These are phyloP conservation scores for Dioscorea dumetorum DNA, from an alignment of 106 monocot species.

Conservation along the genomic window DNA sequence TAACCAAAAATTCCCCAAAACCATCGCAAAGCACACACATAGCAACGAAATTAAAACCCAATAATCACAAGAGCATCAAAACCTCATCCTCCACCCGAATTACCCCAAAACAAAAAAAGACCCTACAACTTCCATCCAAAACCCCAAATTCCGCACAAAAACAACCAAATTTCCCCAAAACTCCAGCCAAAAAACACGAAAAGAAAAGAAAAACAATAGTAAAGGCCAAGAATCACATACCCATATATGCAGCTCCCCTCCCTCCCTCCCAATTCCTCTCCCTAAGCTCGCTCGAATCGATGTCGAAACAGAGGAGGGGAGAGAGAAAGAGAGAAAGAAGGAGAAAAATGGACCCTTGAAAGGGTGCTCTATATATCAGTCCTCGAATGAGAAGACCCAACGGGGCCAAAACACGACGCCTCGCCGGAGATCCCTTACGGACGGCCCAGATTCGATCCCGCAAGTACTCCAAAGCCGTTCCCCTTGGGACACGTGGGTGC, in stretches of 20 bases:
- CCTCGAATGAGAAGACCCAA: not conserved
- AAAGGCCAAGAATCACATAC: not conserved
- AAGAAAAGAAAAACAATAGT: not conserved
- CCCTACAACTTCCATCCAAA: not conserved
- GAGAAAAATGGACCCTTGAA: not conserved
- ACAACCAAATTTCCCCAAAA: not conserved
- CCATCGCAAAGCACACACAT: too few species aligned
- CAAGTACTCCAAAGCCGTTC: not conserved
- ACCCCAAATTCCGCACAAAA: not conserved
- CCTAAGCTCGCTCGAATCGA: not conserved
- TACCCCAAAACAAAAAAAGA: not conserved
- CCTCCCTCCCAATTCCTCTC: not conserved
- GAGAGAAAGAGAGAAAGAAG: not conserved
- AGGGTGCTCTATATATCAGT: not conserved
- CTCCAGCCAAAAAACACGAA: not conserved
- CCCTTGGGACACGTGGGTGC: not conserved
- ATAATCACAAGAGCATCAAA: not conserved
- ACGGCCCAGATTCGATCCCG: not conserved
- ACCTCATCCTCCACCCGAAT: not conserved
- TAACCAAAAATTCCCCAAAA: too few species aligned
- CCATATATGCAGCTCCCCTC: not conserved
- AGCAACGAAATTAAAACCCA: not conserved
- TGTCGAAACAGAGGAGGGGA: not conserved
- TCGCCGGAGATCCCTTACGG: constrained; percentile 1
- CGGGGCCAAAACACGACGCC: not conserved